phyloP scores from a whole-genome alignment of 2,329 filamentous ascomycete genomes.

The Sporothrix luriei region DNA sequence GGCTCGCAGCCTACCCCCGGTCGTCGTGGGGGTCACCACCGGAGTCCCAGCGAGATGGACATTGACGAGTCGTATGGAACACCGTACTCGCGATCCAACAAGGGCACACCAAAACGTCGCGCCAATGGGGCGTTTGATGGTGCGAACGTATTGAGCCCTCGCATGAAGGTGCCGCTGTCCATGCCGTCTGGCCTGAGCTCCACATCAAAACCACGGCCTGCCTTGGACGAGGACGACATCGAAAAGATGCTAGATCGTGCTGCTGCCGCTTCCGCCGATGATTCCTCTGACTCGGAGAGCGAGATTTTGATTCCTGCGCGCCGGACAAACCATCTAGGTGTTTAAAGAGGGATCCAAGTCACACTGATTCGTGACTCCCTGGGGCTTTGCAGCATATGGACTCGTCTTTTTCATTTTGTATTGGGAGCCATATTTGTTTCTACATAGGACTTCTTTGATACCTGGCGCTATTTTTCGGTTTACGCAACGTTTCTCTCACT shows the following conservation, averaged over 20 bases:
- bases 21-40: conserved; percentile 32
- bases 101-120: conserved; percentile 50
- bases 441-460: background rate
- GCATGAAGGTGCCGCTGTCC: conserved; percentile 50
- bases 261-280: conserved; percentile 51
- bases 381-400: background rate
- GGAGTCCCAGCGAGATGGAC: conserved; percentile 53
- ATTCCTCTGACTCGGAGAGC: conserved; percentile 60
- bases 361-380: background rate
- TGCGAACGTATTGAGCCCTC: conserved; percentile 40
- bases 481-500: background rate
- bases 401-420: background rate
- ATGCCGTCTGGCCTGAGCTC: conserved; percentile 54
- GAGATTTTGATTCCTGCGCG: conserved; percentile 55
- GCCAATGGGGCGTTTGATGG: conserved; percentile 46
- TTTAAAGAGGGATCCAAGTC: background rate
- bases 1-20: conserved; percentile 39
- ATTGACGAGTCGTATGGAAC: conserved; percentile 46
- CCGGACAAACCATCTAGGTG: conserved; percentile 27
- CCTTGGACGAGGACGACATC: conserved; percentile 58
- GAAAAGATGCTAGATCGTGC: conserved; percentile 61
- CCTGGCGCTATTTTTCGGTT: background rate
- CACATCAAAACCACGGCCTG: conserved; percentile 46
- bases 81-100: conserved; percentile 39
- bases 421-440: background rate